Evolutionary conservation across 2,329 filamentous ascomycete genomes (phyloP).

Genomic region (Calonectria fujianensis): DNA sequence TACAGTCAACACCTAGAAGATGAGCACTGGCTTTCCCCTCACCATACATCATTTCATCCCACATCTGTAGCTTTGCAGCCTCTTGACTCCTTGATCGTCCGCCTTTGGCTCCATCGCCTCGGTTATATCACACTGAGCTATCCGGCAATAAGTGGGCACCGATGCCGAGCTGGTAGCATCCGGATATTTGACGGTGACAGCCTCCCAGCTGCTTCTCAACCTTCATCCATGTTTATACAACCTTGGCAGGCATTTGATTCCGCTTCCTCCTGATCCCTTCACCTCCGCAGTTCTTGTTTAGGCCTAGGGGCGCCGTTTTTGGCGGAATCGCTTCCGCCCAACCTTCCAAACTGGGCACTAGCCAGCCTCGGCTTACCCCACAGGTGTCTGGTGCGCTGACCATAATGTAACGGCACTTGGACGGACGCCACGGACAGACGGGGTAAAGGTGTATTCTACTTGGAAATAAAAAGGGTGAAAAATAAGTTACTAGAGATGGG

Average conservation of each 20-base stretch:
- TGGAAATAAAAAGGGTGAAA: slow-evolving; percentile 29
- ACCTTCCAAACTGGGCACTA: slow-evolving; percentile 37
- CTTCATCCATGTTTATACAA: background rate
- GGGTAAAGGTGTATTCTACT: slow-evolving; percentile 19
- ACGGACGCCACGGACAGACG: slow-evolving; percentile 31
- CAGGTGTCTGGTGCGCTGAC: slow-evolving; percentile 34
- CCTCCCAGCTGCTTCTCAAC: background rate
- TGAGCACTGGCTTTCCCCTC: background rate
- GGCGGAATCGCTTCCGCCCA: slow-evolving; percentile 50
- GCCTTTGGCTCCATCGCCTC: background rate
- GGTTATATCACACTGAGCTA: background rate
- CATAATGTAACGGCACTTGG: slow-evolving; percentile 45
- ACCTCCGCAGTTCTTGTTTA: background rate
- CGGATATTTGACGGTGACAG: background rate
- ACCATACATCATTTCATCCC: background rate
- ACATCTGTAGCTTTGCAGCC: background rate
- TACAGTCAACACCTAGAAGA: background rate
- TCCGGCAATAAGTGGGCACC: slow-evolving; percentile 11
- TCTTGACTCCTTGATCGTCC: background rate
- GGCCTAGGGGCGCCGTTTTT: slow-evolving; percentile 20
- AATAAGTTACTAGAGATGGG: slow-evolving; percentile 18
- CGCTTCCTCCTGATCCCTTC: background rate
- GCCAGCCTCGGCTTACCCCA: slow-evolving; percentile 49
- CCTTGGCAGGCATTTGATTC: background rate
- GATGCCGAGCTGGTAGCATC: background rate